Base-by-base conservation (phyloP, 1,284 basidiomycete genomes). In the Ceratobasidium sp. region DNA sequence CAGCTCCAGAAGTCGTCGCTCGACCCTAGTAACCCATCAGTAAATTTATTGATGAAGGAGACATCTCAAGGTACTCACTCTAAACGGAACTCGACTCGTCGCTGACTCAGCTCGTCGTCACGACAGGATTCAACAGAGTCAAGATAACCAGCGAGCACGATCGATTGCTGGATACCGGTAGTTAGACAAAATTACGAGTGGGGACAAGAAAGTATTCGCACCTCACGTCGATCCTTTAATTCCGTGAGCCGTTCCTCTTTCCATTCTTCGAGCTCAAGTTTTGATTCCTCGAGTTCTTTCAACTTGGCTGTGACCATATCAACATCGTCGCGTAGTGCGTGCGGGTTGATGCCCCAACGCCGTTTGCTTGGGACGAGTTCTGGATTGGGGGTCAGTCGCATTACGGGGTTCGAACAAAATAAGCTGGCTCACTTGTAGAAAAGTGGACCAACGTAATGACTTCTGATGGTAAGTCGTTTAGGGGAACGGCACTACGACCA, bases 1-100 rank as follows among this genome's bases (percentile, higher is more conserved):
- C 7, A 69, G n/a, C 54, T 73, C 70, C 1, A 61, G 5, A 1
- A 76, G 54, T 32, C 67, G 67, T 1, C 55, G 43, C 21, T 71
- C 23, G 30, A 71, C 38, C 16, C 67, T 71, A 21, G 21, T 26
- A 18, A 47, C 2, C 1, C 11, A 30, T 46, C 35, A 43, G 21
- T 41, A 9, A 61, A 30, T 41, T 11, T 32, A 14, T 30, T 6
- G 23, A 32, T 32, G 11, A 23, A 7, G 8, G 57, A n/a, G 9
- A 23, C 32, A 9, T 2, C 13, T n/a, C 9, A 21, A 23, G 18
- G 14, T 26, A 47, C 23, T 14, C 16, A 50, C 67, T 21, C 32
- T 4, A 11, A 38, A 38, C 35, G 35, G 35, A 38, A 71, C 67
- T 71, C 67, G 32, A 9, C 16, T 11, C 46, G 43, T 21, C 57